A percentile compares a stretch with the other conserved stretches of the same genome.
These are phyloP conservation scores for Endoconidiophora laricicola DNA, from an alignment of 2,329 filamentous ascomycete genomes.

Conservation along the genomic window DNA sequence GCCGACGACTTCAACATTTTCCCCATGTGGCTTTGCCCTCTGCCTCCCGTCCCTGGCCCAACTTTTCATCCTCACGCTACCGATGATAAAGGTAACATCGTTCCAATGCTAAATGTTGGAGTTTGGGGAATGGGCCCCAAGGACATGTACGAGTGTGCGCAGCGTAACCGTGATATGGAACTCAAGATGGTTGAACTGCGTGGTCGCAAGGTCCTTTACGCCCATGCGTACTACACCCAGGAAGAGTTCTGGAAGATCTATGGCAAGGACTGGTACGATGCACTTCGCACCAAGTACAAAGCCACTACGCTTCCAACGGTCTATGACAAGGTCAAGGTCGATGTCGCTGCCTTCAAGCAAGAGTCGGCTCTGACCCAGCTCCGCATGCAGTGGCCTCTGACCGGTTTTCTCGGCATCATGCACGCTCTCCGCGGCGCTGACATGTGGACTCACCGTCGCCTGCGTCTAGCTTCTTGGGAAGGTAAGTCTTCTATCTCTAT, in stretches of 20 bases:
- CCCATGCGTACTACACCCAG: conserved; percentile 50
- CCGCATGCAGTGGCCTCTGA: conserved; percentile 12
- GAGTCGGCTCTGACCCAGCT: conserved; percentile 1
- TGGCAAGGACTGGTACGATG: conserved; percentile 41
- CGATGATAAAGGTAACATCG: conserved; percentile 14
- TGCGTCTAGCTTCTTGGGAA: conserved; percentile 9
- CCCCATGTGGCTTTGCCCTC: conserved; percentile 40
- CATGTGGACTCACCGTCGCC: conserved; percentile 7
- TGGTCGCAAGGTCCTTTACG: conserved; percentile 56
- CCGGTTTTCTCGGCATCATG: conserved; percentile 6
- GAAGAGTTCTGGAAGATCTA: conserved; percentile 54
- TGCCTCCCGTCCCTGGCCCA: conserved; percentile 24
- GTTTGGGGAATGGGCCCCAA: conserved; percentile 38
- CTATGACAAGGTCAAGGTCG: conserved; percentile 48
- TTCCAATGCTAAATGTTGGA: conserved; percentile 40
- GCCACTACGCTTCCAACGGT: conserved; percentile 45
- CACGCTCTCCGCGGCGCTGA: conserved; percentile 7
- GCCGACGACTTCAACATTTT: conserved; percentile 30
- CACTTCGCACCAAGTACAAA: conserved; percentile 38
- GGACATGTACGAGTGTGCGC: conserved; percentile 19
- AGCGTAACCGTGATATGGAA: conserved; percentile 42
- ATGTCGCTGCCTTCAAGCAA: conserved; percentile 7
- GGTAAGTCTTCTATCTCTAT: conserved; percentile 1
- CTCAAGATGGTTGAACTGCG: conserved; percentile 38
- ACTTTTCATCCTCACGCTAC: conserved; percentile 20